Base-by-base conservation (phyloP, 257 asterid species). In the Hygrophila difformis region DNA sequence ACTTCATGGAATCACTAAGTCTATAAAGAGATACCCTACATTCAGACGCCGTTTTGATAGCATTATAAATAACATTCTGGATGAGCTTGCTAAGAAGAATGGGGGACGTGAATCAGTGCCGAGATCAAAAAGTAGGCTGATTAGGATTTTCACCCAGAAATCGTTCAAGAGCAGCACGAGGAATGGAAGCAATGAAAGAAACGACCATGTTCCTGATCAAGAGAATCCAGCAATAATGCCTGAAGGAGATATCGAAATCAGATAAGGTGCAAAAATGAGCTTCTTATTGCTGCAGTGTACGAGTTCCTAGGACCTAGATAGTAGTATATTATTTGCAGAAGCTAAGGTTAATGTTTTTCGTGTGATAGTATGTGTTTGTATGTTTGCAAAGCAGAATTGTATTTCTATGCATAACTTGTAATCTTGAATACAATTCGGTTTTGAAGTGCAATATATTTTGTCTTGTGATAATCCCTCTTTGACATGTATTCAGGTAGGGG, bases 11-110 rank as follows among this genome's bases (percentile, higher is more conserved):
- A 91, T 91, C 61, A 91, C 93, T 1, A 82, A 75, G 65, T 78
- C 94, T 1, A 72, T 91, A 65, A 70, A 91, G n/a, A 77, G 96
- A 59, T 86, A 67, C 62, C 96, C 98, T 17, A 82, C 98, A 5
- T 77, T 62, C 43, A 82, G 82, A 64, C 88, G 98, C 6, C 91
- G 98, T 8, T 85, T 82, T 72, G 98, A 82, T 38, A 43, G 57
- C 36, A 79, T 79, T 31, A 74, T 66, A 53, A 69, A 60, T 55
- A 56, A 26, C 49, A 69, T 91, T 37, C 63, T 74, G 11, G 88
- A 86, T 39, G 81, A 76, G 63, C 92, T 91, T n/a, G 75, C 60
- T 22, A 68, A 69, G 63, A 82, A 74, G 76, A 69, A 75, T 29
- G 73, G 66, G 53, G 42, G 47, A 8, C 56, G 70, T 39, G 53